phyloP scores from a whole-genome alignment of 1,284 basidiomycete species.

The Ganoderma lucidum region DNA sequence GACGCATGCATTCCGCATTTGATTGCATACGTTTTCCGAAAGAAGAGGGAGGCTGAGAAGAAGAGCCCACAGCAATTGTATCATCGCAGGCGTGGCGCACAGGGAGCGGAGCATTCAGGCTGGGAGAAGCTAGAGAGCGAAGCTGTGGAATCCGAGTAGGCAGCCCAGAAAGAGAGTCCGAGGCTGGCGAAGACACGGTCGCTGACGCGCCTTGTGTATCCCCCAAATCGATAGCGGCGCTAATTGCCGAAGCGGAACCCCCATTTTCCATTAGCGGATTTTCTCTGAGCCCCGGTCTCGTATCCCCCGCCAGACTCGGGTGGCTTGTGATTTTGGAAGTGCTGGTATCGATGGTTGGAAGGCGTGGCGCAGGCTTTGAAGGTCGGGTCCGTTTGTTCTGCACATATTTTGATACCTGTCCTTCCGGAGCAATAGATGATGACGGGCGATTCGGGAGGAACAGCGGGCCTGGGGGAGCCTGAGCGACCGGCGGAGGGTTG shows the following conservation, averaged over 20 bases:
- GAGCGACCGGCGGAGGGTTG: not conserved
- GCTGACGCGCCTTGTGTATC: not conserved
- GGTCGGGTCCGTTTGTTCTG: not conserved
- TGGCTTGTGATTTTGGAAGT: not conserved
- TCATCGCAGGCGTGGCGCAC: not conserved
- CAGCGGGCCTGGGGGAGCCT: not conserved
- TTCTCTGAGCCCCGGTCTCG: not conserved
- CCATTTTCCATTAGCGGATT: not conserved
- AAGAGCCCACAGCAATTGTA: not conserved
- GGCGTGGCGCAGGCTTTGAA: not conserved
- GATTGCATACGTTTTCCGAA: not conserved
- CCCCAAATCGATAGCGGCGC: not conserved
- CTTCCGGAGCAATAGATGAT: not conserved
- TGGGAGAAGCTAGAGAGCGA: not conserved
- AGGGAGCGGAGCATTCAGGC: not conserved
- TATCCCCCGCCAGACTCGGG: not conserved
- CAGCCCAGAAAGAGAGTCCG: not conserved
- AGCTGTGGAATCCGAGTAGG: not conserved
- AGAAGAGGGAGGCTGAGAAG: not conserved
- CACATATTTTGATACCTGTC: not conserved
- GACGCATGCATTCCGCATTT: conserved; percentile 3
- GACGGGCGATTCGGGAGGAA: not conserved
- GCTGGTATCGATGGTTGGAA: not conserved
- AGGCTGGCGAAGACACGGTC: not conserved
- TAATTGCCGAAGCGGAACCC: fast-evolving